Conservation (phyloP, 148 eudicot genomes). For the Chenopodium berlandieri region DNA sequence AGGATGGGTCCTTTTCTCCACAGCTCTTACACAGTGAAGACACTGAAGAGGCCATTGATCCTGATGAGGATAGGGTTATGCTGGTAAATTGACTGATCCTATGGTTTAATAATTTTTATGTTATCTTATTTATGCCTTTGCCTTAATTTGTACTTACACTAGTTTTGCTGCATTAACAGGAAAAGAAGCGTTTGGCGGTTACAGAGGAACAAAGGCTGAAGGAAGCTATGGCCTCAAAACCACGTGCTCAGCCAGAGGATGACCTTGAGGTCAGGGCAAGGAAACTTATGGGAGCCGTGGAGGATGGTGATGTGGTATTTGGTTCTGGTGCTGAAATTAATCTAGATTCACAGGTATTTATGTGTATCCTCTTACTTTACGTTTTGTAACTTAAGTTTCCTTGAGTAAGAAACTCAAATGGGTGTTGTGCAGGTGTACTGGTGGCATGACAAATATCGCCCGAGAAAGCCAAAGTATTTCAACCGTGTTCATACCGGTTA, state of each 20-base stretch:
- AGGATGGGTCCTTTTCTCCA: slow-evolving; percentile 89
- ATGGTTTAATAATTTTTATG: not conserved
- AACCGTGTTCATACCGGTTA: slow-evolving; percentile 99
- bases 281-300: slow-evolving; percentile 89
- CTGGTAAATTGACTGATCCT: slow-evolving; percentile 43
- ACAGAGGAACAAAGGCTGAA: slow-evolving; percentile 64
- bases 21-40: slow-evolving; percentile 77
- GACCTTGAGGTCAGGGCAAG: slow-evolving; percentile 79
- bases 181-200: slow-evolving; percentile 42
- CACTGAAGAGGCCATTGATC: slow-evolving; percentile 93
- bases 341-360: slow-evolving; percentile 77
- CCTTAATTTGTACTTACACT: not conserved
- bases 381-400: not conserved
- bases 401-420: not conserved
- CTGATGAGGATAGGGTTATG: slow-evolving; percentile 79
- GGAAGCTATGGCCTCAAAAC: slow-evolving; percentile 62
- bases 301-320: slow-evolving; percentile 91
- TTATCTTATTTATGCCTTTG: not conserved
- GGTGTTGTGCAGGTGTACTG: slow-evolving; percentile 72
- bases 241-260: slow-evolving; percentile 58
- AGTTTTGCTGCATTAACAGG: slow-evolving; percentile 10
- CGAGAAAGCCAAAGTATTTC: slow-evolving; percentile 95
- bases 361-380: not conserved
- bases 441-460: slow-evolving; percentile 99
- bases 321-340: slow-evolving; percentile 79